phyloP scores from a whole-genome alignment of 1,284 basidiomycete species.

The Ganoderma meredithae region DNA sequence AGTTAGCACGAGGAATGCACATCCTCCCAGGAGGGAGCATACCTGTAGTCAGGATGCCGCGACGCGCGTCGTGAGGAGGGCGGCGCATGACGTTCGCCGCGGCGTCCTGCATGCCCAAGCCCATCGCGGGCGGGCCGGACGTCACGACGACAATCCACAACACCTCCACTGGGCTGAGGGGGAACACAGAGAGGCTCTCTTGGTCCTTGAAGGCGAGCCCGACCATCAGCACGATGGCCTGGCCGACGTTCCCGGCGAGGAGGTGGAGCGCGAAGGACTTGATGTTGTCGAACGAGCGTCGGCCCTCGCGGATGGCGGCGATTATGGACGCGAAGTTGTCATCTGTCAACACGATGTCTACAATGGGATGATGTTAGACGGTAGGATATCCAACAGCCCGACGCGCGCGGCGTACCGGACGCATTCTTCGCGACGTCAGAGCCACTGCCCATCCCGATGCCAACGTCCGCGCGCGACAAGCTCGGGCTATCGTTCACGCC shows the following conservation, averaged over 20 bases:
- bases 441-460: background rate
- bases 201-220: slow-evolving; percentile 73
- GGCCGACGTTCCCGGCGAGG: slow-evolving; percentile 65
- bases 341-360: slow-evolving; percentile 61
- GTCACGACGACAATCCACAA: slow-evolving; percentile 65
- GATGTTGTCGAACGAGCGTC: slow-evolving; percentile 55
- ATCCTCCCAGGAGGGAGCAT: background rate
- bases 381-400: too few relatives aligned
- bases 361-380: too few relatives aligned
- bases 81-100: slow-evolving; percentile 64
- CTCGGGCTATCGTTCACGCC: background rate
- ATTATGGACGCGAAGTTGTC: slow-evolving; percentile 80
- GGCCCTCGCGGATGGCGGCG: slow-evolving; percentile 71
- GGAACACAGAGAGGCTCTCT: slow-evolving; percentile 66
- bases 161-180: slow-evolving; percentile 61
- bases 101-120: slow-evolving; percentile 66
- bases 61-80: slow-evolving; percentile 57
- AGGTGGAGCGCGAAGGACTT: slow-evolving; percentile 56
- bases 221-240: slow-evolving; percentile 66
- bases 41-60: slow-evolving; percentile 50
- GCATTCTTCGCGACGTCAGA: background rate
- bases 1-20: too few relatives aligned
- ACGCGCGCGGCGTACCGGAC: background rate
- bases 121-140: slow-evolving; percentile 63
- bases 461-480: background rate